Conservation (phyloP, 1,284 basidiomycete genomes). For the Athelia sp. region DNA sequence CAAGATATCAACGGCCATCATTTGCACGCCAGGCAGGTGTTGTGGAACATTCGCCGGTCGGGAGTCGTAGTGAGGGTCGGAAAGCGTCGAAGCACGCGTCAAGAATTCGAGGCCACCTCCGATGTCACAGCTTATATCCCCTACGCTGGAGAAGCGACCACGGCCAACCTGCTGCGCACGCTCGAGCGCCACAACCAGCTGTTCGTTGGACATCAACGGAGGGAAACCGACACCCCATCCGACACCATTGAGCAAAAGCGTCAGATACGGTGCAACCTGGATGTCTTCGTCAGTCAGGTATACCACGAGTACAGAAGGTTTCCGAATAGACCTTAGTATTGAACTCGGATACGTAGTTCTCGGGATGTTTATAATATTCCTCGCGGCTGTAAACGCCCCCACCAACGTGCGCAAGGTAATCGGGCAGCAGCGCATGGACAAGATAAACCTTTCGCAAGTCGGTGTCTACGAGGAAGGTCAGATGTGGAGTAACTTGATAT, state of each 20-base stretch:
- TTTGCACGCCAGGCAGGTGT: conserved; percentile 54
- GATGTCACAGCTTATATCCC: conserved; percentile 86
- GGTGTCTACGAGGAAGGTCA: conserved; percentile 33
- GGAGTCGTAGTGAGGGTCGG: conserved; percentile 65
- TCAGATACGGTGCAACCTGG: conserved; percentile 80
- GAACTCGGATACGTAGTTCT: conserved; percentile 65
- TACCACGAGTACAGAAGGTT: conserved; percentile 3
- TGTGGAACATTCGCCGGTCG: conserved; percentile 36
- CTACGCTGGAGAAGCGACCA: conserved; percentile 63
- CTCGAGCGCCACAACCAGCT: conserved; percentile 51
- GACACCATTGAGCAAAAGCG: conserved; percentile 79
- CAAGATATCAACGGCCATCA: conserved; percentile 88
- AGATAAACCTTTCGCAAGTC: conserved; percentile 68
- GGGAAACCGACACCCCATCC: conserved; percentile 81
- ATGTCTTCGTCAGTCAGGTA: too few relatives aligned
- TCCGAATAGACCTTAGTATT: conserved; percentile 51
- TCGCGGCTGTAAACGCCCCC: conserved; percentile 56
- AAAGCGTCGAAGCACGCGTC: conserved; percentile 68
- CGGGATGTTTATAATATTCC: conserved; percentile 71
- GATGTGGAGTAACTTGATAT: conserved; percentile 2
- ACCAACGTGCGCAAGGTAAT: conserved; percentile 61
- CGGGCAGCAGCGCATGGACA: conserved; percentile 64
- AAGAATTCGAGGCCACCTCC: conserved; percentile 86
- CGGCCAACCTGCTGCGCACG: conserved; percentile 44
- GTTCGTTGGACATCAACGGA: conserved; percentile 67